Conservation (phyloP, 129 eudicot species). For the Artemisia argyi region DNA sequence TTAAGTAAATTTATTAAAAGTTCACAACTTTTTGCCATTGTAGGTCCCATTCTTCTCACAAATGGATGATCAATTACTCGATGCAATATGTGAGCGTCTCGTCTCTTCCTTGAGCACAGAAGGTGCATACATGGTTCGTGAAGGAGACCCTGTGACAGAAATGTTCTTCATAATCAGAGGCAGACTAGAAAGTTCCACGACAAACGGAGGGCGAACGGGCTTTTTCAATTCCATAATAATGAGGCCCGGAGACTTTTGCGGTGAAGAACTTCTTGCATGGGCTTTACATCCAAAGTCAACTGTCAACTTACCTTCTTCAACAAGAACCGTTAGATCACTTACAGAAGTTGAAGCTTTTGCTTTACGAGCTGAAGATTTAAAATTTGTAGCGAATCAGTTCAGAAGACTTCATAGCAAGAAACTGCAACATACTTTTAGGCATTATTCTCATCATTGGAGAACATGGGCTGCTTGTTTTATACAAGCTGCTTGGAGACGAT, state of each 20-base stretch:
- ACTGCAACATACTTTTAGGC: conserved; percentile 93
- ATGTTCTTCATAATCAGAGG: conserved; percentile 96
- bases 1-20: conserved; percentile 1
- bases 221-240: conserved; percentile 80
- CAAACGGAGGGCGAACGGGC: conserved; percentile 96
- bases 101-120: conserved; percentile 90
- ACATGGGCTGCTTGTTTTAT: conserved; percentile 99
- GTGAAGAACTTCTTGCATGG: conserved; percentile 96
- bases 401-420: conserved; percentile 93
- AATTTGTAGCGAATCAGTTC: conserved; percentile 90
- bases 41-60: conserved; percentile 98
- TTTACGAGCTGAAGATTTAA: conserved; percentile 88
- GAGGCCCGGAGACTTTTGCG: conserved; percentile 92
- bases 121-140: conserved; percentile 91
- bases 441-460: conserved; percentile 96
- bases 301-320: conserved; percentile 83
- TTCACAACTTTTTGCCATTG: conserved; percentile 4
- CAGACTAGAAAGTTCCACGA: conserved; percentile 86
- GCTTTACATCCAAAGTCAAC: conserved; percentile 94
- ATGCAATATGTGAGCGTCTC: conserved; percentile 94
- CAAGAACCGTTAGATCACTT: conserved; percentile 83
- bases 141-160: conserved; percentile 92
- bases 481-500: conserved; percentile 96
- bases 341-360: conserved; percentile 97
- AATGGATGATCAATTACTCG: conserved; percentile 97